Evolutionary conservation across 768 basidiomycete genomes (phyloP).

Genomic region (Paxillus ammoniavirescens): DNA sequence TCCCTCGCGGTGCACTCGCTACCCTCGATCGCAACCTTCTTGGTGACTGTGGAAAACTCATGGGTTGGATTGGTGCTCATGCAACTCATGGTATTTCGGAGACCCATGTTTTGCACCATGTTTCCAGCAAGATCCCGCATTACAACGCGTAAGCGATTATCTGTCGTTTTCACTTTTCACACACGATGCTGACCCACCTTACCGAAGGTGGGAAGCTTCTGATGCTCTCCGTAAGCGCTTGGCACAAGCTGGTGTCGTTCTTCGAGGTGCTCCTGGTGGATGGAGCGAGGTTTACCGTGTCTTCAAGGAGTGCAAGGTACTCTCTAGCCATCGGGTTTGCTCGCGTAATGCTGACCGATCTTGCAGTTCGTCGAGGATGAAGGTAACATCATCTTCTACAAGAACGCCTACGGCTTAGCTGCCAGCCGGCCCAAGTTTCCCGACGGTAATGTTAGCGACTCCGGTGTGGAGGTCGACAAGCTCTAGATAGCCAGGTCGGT

Average conservation of each 20-base stretch:
- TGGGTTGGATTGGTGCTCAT: conserved; percentile 83
- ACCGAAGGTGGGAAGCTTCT: conserved; percentile 81
- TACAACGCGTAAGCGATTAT: conserved; percentile 63
- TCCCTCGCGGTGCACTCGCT: conserved; percentile 88
- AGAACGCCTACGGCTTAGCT: conserved; percentile 81
- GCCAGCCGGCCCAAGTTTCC: conserved; percentile 61
- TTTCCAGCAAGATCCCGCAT: conserved; percentile 95
- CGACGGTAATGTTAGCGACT: conserved; percentile 61
- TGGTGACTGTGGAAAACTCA: conserved; percentile 72
- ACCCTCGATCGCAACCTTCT: conserved; percentile 86
- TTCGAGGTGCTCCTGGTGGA: conserved; percentile 73
- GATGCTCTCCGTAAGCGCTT: conserved; percentile 78
- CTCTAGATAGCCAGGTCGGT: conserved; percentile 21
- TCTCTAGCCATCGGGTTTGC: neutral
- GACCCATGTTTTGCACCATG: conserved; percentile 91
- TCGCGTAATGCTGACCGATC: neutral
- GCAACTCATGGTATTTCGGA: conserved; percentile 92
- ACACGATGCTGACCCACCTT: neutral
- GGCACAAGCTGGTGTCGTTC: conserved; percentile 53
- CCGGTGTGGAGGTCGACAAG: conserved; percentile 58
- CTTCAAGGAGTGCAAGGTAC: conserved; percentile 72
- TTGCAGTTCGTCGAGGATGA: conserved; percentile 88
- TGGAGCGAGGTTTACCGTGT: conserved; percentile 82
- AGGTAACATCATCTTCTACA: conserved; percentile 88
- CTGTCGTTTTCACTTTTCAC: neutral